Evolutionary conservation across 225 moss, liverwort and hornwort species (phyloP).

Genomic region (Sphagnum tenellum): DNA sequence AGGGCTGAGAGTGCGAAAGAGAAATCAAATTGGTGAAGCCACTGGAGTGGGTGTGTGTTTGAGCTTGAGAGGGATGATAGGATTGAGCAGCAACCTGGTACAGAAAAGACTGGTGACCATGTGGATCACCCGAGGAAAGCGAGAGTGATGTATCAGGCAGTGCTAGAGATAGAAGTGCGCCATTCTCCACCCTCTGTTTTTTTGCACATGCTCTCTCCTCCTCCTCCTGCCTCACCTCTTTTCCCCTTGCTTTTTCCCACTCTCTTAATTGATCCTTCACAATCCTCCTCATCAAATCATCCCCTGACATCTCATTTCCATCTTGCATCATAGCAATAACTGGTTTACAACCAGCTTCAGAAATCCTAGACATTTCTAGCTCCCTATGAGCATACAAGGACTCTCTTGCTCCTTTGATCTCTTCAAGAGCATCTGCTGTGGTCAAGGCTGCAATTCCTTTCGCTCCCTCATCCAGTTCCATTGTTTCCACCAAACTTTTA

Average conservation of each 20-base stretch:
- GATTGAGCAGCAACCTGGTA: constrained; percentile 61
- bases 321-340: constrained; percentile 6
- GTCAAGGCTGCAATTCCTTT: neutral
- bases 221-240: constrained; percentile 61
- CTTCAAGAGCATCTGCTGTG: constrained; percentile 14
- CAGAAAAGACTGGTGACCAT: constrained; percentile 31
- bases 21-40: constrained; percentile 83
- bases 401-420: constrained; percentile 17
- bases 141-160: constrained; percentile 87
- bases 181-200: constrained; percentile 77
- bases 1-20: constrained; percentile 79
- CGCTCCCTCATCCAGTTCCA: constrained; percentile 12
- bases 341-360: constrained; percentile 27
- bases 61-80: constrained; percentile 43
- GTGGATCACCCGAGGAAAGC: constrained; percentile 70
- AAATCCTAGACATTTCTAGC: neutral
- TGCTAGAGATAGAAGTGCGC: constrained; percentile 77
- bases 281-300: constrained; percentile 44
- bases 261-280: constrained; percentile 36
- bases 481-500: constrained; percentile 11
- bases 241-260: constrained; percentile 42
- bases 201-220: constrained; percentile 5
- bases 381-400: constrained; percentile 1
- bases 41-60: constrained; percentile 57
- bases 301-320: neutral